Base-by-base conservation (phyloP, 805 yeast genomes). In the Hanseniaspora valbyensis region DNA sequence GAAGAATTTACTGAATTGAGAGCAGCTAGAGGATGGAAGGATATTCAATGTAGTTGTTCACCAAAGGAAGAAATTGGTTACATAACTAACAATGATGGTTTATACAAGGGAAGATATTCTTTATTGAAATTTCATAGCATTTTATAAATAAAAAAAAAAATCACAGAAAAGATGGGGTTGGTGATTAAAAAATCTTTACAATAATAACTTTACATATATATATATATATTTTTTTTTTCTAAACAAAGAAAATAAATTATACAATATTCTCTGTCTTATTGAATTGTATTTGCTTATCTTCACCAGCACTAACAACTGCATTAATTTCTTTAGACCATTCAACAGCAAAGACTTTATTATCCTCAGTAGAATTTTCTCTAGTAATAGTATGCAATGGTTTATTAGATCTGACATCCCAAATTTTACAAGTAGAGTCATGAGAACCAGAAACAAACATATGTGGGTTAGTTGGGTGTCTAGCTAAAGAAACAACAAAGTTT, bases 381-480 rank as follows among this genome's bases (percentile, higher is more conserved):
- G 83, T 76, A 44, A 92, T 78, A 6, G 94, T 84, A 65, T 83
- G 87, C 69, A 92, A 70, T 12, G 92, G 74, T 59, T 80, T 76
- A 55, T 80, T 83, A 4, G 96, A 83, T 61, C 98, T 79, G 9
- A 90, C 76, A 65, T 90, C 98, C 98, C 98, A 92, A 19, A 92
- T 83, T 60, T 88, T 81, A 40, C 83, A 90, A 0, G 95, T 85
- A 24, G 97, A 96, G 66, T 92, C 98, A 63, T 89, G 96, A n/a
- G 96, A 86, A 12, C 83, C 95, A 4, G 95, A 85, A 19, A 85
- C 78, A 58, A 92, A 74, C 80, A 86, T 78, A 66, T 84, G 81
- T 44, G 81, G 85, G 61, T 80, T 84, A 50, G 75, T 76, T 7
- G 96, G 95, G 53, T 81, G 75, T 4, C 83, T 76, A 26, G 81